Percentiles rank a stretch among this genome's conserved stretches.
These are phyloP conservation scores for Corylus americana DNA, from an alignment of 306 rosid species.

Conservation along the genomic window DNA sequence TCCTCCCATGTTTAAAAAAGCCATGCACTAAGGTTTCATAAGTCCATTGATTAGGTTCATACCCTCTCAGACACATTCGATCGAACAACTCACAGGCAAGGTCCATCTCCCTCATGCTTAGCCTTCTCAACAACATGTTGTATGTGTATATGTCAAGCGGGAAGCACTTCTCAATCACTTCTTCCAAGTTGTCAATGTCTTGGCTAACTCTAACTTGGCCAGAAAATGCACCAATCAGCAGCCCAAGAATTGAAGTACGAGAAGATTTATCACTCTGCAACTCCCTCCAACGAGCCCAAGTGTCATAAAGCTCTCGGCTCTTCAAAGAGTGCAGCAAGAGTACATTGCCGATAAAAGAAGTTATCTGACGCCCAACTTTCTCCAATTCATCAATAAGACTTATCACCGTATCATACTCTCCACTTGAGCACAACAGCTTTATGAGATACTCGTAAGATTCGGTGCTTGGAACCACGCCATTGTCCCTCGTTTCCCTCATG, in stretches of 20 bases:
- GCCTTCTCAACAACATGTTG: conserved; percentile 63
- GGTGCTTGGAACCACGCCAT: conserved; percentile 47
- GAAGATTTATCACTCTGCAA: conserved; percentile 34
- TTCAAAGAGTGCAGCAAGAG: conserved; percentile 60
- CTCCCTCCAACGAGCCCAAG: conserved; percentile 48
- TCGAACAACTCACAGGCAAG: conserved; percentile 51
- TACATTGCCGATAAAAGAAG: conserved; percentile 69
- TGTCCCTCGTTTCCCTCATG: conserved; percentile 44
- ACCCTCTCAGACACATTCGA: conserved; percentile 59
- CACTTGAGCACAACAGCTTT: conserved; percentile 39
- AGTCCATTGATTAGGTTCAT: conserved; percentile 62
- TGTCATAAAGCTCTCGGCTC: conserved; percentile 47
- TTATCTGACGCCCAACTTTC: conserved; percentile 60
- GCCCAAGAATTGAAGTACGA: conserved; percentile 44
- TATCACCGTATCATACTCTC: conserved; percentile 48
- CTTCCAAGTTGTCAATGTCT: conserved; percentile 50
- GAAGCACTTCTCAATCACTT: conserved; percentile 62
- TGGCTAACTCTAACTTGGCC: conserved; percentile 43
- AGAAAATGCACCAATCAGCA: conserved; percentile 63
- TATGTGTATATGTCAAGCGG: conserved; percentile 61
- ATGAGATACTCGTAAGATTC: conserved; percentile 64
- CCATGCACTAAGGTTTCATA: conserved; percentile 58
- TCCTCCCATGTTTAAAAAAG: conserved; percentile 56
- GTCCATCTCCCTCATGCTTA: conserved; percentile 39
- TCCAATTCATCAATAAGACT: conserved; percentile 51